Conservation (phyloP, 1,284 basidiomycete species). For the Ustilago nuda region DNA sequence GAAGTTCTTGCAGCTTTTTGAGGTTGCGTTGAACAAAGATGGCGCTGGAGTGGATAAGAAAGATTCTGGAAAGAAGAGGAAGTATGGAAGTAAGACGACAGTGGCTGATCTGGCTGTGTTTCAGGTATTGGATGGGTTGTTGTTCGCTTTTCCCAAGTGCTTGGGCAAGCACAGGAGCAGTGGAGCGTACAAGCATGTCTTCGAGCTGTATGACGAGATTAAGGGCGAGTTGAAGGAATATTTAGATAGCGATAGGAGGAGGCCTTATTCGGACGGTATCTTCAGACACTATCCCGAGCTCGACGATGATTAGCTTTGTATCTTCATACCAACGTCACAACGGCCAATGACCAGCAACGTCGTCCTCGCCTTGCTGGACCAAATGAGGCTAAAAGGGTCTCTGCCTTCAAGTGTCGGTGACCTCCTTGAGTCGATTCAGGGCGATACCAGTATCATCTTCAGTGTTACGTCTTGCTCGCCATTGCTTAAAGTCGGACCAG, state of each 20-base stretch:
- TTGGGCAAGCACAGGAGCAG: slow-evolving; percentile 64
- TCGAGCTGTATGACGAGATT: slow-evolving; percentile 55
- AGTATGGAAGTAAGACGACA: slow-evolving; percentile 71
- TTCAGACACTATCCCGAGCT: slow-evolving; percentile 73
- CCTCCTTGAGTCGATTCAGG: neutral
- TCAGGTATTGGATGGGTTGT: slow-evolving; percentile 70
- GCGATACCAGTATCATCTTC: slow-evolving; percentile 1
- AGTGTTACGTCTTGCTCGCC: neutral
- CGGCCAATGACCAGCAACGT: too few relatives aligned
- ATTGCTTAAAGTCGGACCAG: neutral
- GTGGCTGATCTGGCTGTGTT: slow-evolving; percentile 73
- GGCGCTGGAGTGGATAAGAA: slow-evolving; percentile 23
- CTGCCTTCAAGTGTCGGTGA: too few relatives aligned
- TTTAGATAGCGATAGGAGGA: slow-evolving; percentile 71
- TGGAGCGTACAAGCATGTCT: slow-evolving; percentile 66
- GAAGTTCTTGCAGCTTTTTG: slow-evolving; percentile 72
- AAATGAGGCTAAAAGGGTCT: too few relatives aligned
- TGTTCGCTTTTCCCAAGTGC: slow-evolving; percentile 73
- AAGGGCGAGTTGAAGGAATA: slow-evolving; percentile 71
- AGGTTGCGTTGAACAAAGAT: slow-evolving; percentile 67
- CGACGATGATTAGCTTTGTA: slow-evolving; percentile 65
- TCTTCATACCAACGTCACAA: neutral
- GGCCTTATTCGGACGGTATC: slow-evolving; percentile 71
- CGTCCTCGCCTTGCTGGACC: too few relatives aligned
- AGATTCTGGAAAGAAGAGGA: slow-evolving; percentile 63